phyloP scores from a whole-genome alignment of 495 filamentous ascomycete genomes.

The Lentithecium fluviatile region DNA sequence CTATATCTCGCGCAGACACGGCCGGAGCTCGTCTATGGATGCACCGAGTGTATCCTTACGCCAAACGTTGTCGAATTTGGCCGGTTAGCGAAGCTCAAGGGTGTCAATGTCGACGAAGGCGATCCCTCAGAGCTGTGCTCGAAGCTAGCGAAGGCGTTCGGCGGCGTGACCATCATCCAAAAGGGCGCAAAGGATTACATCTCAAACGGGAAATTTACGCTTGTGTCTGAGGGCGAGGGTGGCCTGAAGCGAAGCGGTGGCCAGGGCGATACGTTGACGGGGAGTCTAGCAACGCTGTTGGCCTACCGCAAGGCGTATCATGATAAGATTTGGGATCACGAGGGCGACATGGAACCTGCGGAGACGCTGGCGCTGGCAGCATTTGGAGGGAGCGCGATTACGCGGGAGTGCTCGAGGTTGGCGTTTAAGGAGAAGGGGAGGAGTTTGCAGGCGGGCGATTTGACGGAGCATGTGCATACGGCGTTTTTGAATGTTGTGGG shows the following conservation, averaged over 20 bases:
- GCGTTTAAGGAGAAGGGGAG: conserved; percentile 86
- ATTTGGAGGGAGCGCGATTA: conserved; percentile 82
- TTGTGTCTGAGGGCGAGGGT: conserved; percentile 71
- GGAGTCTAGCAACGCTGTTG: conserved; percentile 80
- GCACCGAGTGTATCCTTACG: conserved; percentile 81
- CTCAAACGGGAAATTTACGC: conserved; percentile 72
- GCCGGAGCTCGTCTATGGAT: conserved; percentile 76
- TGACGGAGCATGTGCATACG: conserved; percentile 84
- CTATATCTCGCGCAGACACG: conserved; percentile 70
- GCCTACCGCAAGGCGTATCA: conserved; percentile 85
- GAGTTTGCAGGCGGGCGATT: conserved; percentile 88
- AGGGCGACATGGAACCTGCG: conserved; percentile 52
- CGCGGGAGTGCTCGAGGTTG: conserved; percentile 84
- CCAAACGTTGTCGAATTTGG: conserved; percentile 94
- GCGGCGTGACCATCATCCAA: conserved; percentile 85
- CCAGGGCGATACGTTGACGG: conserved; percentile 94
- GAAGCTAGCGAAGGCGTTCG: conserved; percentile 71
- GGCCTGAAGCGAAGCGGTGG: conserved; percentile 89
- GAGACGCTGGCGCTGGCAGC: conserved; percentile 78
- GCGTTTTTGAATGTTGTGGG: conserved; percentile 80
- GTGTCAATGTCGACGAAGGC: conserved; percentile 56
- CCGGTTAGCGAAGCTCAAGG: conserved; percentile 68
- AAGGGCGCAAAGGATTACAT: conserved; percentile 87
- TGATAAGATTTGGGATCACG: conserved; percentile 77
- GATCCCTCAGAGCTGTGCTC: conserved; percentile 62